A percentile compares a stretch with the other conserved stretches of the same genome.
Conservation (phyloP, 2,329 filamentous ascomycete genomes). For the Colletotrichum camelliae region DNA sequence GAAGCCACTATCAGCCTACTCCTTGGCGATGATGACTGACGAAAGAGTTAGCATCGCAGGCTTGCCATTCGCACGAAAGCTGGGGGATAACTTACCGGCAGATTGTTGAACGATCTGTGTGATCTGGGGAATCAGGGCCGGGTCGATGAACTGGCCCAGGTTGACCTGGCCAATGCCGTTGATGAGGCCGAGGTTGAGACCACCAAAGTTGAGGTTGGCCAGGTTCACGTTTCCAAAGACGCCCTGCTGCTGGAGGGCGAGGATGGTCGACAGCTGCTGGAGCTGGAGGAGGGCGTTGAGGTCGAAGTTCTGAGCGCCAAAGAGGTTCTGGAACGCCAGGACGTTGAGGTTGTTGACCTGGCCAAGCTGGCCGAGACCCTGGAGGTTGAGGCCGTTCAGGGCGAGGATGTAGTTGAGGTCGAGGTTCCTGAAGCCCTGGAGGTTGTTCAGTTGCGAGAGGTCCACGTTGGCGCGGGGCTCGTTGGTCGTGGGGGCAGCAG, state of each 20-base stretch:
- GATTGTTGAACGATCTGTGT: conserved; percentile 28
- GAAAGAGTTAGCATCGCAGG: background rate
- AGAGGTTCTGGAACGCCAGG: conserved; percentile 44
- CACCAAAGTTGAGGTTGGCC: conserved; percentile 28
- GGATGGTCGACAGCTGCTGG: conserved; percentile 44
- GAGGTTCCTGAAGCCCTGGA: conserved; percentile 43
- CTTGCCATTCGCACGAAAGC: too few relatives aligned
- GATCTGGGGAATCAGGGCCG: conserved; percentile 31
- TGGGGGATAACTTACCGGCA: background rate
- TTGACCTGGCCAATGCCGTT: conserved; percentile 30
- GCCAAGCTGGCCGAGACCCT: conserved; percentile 43
- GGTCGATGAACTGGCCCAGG: conserved; percentile 34
- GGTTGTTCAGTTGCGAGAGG: conserved; percentile 42
- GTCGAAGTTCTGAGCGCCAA: conserved; percentile 45
- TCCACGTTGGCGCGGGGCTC: conserved; percentile 43
- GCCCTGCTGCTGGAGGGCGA: conserved; percentile 36
- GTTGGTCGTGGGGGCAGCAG: conserved; percentile 46
- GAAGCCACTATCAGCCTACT: background rate
- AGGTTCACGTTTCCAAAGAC: conserved; percentile 35
- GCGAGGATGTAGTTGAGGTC: conserved; percentile 52
- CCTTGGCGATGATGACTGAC: background rate
- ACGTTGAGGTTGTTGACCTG: conserved; percentile 44
- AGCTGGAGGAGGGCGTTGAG: conserved; percentile 44
- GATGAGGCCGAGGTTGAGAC: conserved; percentile 34
- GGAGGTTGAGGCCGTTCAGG: conserved; percentile 51